Evolutionary conservation across 225 moss, liverwort and hornwort species (phyloP).

Genomic region (Polytrichum commune): DNA sequence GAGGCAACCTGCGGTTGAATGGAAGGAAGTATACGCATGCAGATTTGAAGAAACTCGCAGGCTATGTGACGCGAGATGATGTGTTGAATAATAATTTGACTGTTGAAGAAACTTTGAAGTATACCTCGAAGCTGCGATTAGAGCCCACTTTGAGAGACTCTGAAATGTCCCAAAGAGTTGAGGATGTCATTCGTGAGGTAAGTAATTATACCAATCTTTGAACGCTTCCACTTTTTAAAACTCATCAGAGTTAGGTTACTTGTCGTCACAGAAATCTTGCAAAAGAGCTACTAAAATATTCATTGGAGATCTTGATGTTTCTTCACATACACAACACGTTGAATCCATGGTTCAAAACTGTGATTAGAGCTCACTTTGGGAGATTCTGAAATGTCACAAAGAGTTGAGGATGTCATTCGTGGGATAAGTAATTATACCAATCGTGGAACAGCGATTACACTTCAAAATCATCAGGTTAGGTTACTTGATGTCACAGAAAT

Average conservation of each 20-base stretch:
- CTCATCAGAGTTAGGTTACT: neutral
- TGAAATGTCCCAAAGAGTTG: slow-evolving; percentile 55
- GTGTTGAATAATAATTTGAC: slow-evolving; percentile 75
- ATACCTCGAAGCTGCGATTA: slow-evolving; percentile 74
- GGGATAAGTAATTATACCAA: slow-evolving; percentile 34
- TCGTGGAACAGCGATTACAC: neutral
- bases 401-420: slow-evolving; percentile 60
- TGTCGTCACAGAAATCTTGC: neutral
- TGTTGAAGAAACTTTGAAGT: slow-evolving; percentile 81
- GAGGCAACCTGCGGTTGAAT: slow-evolving; percentile 69
- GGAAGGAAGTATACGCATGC: slow-evolving; percentile 76
- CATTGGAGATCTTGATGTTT: too few species aligned
- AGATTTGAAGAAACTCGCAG: slow-evolving; percentile 81
- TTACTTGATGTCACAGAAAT: neutral
- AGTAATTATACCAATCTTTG: slow-evolving; percentile 16
- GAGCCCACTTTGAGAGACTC: slow-evolving; percentile 71
- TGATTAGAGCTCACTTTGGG: slow-evolving; percentile 70
- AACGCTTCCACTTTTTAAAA: neutral
- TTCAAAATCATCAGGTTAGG: neutral
- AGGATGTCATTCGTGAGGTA: slow-evolving; percentile 56
- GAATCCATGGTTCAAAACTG: too few species aligned
- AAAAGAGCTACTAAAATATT: too few species aligned
- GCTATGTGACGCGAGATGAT: slow-evolving; percentile 95
- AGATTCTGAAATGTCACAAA: slow-evolving; percentile 50
- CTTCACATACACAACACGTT: too few species aligned